Base-by-base conservation (phyloP, 371 early-diverging fungal species). In the Apophysomyces trapeziformis region DNA sequence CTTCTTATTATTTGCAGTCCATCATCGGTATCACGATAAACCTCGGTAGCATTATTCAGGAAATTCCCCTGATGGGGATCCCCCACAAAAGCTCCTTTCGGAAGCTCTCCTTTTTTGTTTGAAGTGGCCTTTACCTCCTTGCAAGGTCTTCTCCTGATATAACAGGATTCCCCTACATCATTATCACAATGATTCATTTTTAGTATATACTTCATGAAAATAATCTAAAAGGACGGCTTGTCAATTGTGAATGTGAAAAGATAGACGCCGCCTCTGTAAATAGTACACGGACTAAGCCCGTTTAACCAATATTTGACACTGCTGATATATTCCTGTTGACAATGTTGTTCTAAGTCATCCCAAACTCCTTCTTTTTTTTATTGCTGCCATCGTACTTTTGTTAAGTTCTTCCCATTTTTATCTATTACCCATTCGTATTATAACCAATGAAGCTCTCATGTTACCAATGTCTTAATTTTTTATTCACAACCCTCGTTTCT, bases 141-240 rank as follows among this genome's bases (percentile, higher is more conserved):
- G 21, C 21, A 47, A 18, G 16, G 16, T 50, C 41, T 50, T 50
- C 54, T 50, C 54, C 54, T 50, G 54, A 26, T 7, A 50, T n/a
- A 50, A 50, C 54, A 16, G 21, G 54, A 50, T 50, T 50, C 54
- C 54, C 54, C 54, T 21, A 50, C 54, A 50, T 50, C 54, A 50
- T 50, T 16, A 21, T 50, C 21, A 50, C 54, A 50, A 50, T 50
- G 21, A n/a, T 50, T 50, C 54, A 50, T 50, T 50, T 50, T 50
- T 16, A 26, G 21, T 21, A 50, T 18, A n/a, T 50, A 26, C 54
- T 16, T 50, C 54, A n/a, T 50, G 54, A 9, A 50, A 50, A 9
- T 26, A 5, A 50, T 50, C 54, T 41, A 50, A 9, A 2, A 50
- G 21, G 21, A 50, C 9, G 32, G 21, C 21, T 50, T 50, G 54